Evolutionary conservation across 306 rosid genomes (phyloP).

Genomic region (Parietaria judaica): DNA sequence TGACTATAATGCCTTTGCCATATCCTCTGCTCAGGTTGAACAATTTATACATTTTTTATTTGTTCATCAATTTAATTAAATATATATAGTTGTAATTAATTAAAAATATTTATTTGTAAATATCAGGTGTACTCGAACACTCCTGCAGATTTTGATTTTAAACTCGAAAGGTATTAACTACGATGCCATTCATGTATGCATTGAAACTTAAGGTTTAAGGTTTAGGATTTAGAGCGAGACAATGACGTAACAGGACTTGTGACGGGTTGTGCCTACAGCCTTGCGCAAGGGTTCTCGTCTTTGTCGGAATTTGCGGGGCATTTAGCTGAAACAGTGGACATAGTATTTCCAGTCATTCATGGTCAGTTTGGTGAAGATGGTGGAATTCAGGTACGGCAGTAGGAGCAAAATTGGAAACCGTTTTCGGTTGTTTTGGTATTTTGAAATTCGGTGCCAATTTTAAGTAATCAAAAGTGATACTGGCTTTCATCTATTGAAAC

Average conservation of each 20-base stretch:
- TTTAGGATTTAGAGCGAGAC: neutral
- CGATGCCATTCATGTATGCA: neutral
- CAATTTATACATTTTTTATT: neutral
- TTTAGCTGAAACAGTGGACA: constrained; percentile 70
- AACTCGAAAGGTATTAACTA: constrained; percentile 60
- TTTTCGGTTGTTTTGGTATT: no score
- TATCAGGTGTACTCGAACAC: constrained; percentile 86
- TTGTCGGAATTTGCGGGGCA: constrained; percentile 67
- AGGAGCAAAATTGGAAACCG: no score
- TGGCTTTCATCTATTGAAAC: no score
- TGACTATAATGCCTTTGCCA: constrained; percentile 66
- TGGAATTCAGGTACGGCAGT: constrained; percentile 62
- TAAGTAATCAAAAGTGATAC: no score
- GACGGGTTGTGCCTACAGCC: constrained; percentile 47
- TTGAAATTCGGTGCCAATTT: no score
- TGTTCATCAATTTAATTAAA: neutral
- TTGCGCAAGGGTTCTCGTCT: constrained; percentile 74
- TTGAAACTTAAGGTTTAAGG: constrained; percentile 9
- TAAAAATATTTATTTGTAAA: neutral
- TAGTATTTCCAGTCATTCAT: constrained; percentile 91
- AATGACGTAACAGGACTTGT: constrained; percentile 7
- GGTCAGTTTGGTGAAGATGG: constrained; percentile 98
- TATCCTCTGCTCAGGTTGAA: constrained; percentile 84
- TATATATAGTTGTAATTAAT: neutral
- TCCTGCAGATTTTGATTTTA: constrained; percentile 94